phyloP scores from a whole-genome alignment of 2,329 filamentous ascomycete genomes.

The Colletotrichum plurivorum region DNA sequence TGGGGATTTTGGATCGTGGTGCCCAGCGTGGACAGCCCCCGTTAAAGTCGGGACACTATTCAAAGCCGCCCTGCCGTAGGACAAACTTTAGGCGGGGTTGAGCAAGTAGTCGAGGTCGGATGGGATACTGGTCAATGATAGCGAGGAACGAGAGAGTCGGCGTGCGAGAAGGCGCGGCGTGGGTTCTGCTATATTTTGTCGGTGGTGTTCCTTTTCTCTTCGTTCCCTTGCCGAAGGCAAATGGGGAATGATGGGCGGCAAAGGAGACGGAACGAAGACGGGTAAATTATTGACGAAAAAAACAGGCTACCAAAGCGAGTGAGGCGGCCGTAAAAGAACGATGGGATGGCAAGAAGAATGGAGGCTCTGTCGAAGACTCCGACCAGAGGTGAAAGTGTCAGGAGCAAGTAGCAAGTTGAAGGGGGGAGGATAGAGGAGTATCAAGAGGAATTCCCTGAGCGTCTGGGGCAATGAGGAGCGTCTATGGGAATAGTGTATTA shows the following conservation, averaged over 20 bases:
- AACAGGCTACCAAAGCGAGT: slow-evolving; percentile 71
- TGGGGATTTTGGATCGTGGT: slow-evolving; percentile 43
- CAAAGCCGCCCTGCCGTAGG: slow-evolving; percentile 28
- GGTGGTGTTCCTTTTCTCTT: slow-evolving; percentile 33
- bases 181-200: slow-evolving; percentile 23
- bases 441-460: neutral
- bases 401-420: neutral
- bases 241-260: slow-evolving; percentile 34
- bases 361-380: slow-evolving; percentile 32
- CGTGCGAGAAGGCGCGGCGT: slow-evolving; percentile 9
- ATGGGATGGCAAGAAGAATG: slow-evolving; percentile 41
- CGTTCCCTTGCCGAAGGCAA: slow-evolving; percentile 6
- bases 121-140: neutral
- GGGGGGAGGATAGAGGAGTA: neutral
- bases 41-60: slow-evolving; percentile 37
- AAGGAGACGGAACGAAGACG: slow-evolving; percentile 41
- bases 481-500: neutral
- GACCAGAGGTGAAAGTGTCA: slow-evolving; percentile 2
- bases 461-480: neutral
- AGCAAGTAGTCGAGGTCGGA: slow-evolving; percentile 12
- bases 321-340: slow-evolving; percentile 59
- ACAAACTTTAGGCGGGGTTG: neutral
- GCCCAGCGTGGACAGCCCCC: slow-evolving; percentile 58
- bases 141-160: slow-evolving; percentile 6
- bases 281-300: slow-evolving; percentile 52